Evolutionary conservation across 164 flowering plant genomes (phyloP).

Genomic region (Vitis amurensis): DNA sequence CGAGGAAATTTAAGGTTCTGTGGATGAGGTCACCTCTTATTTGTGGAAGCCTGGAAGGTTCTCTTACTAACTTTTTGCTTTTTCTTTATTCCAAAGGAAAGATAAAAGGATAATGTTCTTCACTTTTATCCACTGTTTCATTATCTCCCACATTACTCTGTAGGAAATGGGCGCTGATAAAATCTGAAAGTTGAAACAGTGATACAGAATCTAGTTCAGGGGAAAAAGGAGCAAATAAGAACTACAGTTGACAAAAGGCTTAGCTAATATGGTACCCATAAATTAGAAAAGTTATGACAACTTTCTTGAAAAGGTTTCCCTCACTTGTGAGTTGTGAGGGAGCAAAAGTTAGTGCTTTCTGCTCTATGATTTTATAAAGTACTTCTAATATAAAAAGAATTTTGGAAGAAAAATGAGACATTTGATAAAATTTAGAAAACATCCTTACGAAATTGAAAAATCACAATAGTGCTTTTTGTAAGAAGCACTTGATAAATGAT

Average conservation of each 20-base stretch:
- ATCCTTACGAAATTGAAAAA: no score
- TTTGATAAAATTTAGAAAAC: no score
- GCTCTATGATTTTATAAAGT: no score
- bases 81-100: conserved; percentile 1
- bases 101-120: conserved; percentile 9
- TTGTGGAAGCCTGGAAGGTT: conserved; percentile 1
- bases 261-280: conserved; percentile 2
- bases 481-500: no score
- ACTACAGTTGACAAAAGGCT: not conserved
- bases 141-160: conserved; percentile 1
- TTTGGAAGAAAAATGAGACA: no score
- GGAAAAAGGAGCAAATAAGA: not conserved
- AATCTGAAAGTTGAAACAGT: not conserved
- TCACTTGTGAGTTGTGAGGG: conserved; percentile 7
- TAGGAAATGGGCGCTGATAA: conserved; percentile 4
- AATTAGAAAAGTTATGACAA: conserved; percentile 4
- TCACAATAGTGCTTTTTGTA: no score
- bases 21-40: not conserved
- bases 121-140: conserved; percentile 10
- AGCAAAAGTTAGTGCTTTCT: not conserved
- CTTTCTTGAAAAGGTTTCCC: conserved; percentile 7
- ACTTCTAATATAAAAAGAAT: no score
- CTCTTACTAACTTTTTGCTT: not conserved
- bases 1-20: not conserved
- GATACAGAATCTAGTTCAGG: conserved; percentile 8